A percentile compares a stretch with the other conserved stretches of the same genome.
Conservation (phyloP, 2,329 filamentous ascomycete species). For the Dactylonectria macrodidyma region DNA sequence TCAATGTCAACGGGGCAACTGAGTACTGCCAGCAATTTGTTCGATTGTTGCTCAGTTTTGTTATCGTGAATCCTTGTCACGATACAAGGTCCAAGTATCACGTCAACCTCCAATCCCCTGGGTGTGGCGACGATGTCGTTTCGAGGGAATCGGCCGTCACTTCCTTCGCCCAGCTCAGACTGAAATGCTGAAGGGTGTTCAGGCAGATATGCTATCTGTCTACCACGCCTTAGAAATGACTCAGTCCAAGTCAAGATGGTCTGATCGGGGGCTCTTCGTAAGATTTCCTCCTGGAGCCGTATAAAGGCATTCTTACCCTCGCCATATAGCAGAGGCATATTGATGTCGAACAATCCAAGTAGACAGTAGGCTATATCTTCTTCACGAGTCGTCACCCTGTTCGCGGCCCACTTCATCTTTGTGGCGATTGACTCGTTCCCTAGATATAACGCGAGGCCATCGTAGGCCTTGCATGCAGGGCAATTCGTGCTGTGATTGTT, state of each 20-base stretch:
- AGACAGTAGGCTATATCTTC: conserved; percentile 54
- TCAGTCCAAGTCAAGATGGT: conserved; percentile 50
- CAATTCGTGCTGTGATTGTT: conserved; percentile 35
- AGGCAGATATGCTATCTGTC: neutral
- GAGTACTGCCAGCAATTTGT: conserved; percentile 9
- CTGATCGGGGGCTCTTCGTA: conserved; percentile 52
- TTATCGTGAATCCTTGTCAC: conserved; percentile 6
- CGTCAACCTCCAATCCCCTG: conserved; percentile 1
- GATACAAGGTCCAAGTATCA: conserved; percentile 1
- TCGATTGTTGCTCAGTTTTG: neutral
- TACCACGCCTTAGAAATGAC: neutral
- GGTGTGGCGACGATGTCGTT: conserved; percentile 12
- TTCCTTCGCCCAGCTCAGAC: neutral
- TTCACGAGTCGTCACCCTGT: conserved; percentile 47
- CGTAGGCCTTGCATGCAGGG: conserved; percentile 31
- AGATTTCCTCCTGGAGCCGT: conserved; percentile 53
- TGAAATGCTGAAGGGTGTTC: conserved; percentile 9
- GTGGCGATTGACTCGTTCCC: conserved; percentile 44
- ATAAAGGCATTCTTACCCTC: conserved; percentile 53
- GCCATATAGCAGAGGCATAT: conserved; percentile 55
- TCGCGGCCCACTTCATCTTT: conserved; percentile 54
- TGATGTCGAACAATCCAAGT: conserved; percentile 53
- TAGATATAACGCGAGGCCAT: conserved; percentile 3
- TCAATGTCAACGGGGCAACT: conserved; percentile 19
- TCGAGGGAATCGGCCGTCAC: neutral